Conservation (phyloP, 768 basidiomycete species). For the Collybia sp. region DNA sequence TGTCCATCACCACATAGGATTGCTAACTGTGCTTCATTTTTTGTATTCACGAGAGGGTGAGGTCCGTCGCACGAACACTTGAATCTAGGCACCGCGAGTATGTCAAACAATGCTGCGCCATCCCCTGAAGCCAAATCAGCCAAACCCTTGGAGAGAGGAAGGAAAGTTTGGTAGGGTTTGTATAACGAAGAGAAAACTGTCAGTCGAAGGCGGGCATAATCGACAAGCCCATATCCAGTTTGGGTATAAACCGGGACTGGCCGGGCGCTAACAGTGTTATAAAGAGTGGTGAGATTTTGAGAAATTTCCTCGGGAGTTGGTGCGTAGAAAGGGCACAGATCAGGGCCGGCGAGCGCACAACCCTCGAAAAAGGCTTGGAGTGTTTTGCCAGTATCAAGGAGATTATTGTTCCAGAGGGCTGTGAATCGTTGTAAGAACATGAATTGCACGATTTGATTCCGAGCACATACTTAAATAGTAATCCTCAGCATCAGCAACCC, state of each 20-base stretch:
- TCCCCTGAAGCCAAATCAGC: slow-evolving; percentile 28
- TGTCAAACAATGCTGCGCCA: slow-evolving; percentile 19
- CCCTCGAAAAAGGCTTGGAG: slow-evolving; percentile 28
- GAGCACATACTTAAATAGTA: slow-evolving; percentile 28
- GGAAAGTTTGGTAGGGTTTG: slow-evolving; percentile 27
- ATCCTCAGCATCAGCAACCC: slow-evolving; percentile 34
- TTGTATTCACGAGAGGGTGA: not conserved
- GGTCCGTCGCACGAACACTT: slow-evolving; percentile 23
- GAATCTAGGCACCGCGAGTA: slow-evolving; percentile 13
- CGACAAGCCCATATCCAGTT: slow-evolving; percentile 29
- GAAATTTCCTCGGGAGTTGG: slow-evolving; percentile 25
- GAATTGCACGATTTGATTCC: not conserved
- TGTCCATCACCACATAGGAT: slow-evolving; percentile 32
- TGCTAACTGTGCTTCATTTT: slow-evolving; percentile 14
- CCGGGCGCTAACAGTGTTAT: slow-evolving; percentile 19
- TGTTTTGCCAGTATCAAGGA: slow-evolving; percentile 31
- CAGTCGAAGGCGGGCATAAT: slow-evolving; percentile 24
- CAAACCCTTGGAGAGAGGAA: slow-evolving; percentile 27
- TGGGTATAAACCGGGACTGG: slow-evolving; percentile 29
- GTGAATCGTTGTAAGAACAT: not conserved
- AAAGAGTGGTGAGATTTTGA: slow-evolving; percentile 28
- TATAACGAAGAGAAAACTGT: slow-evolving; percentile 29
- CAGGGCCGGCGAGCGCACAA: slow-evolving; percentile 32
- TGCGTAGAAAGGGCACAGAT: slow-evolving; percentile 32
- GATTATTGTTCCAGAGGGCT: slow-evolving; percentile 30